Evolutionary conservation across 768 basidiomycete species (phyloP).

Genomic region (Termitomyces sp.): DNA sequence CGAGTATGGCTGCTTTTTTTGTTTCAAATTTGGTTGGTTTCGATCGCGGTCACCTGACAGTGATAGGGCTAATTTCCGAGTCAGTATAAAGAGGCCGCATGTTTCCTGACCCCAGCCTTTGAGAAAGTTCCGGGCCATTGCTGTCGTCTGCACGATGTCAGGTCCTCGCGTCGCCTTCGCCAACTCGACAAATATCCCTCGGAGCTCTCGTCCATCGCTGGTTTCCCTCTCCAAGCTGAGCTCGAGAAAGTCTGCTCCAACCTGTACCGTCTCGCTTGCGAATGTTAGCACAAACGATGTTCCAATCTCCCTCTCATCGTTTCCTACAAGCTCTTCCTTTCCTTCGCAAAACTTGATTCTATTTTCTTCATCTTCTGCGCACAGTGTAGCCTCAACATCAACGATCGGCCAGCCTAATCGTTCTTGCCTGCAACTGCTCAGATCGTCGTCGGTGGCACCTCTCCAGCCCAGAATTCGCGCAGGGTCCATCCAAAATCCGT

Average conservation of each 20-base stretch:
- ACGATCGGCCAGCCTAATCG: constrained; percentile 19
- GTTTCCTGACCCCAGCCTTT: constrained; percentile 12
- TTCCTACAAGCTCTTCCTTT: constrained; percentile 4
- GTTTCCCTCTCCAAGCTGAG: constrained; percentile 10
- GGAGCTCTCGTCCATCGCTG: constrained; percentile 13
- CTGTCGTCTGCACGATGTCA: constrained; percentile 16
- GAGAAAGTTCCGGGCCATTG: constrained; percentile 14
- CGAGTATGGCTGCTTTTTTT: neutral
- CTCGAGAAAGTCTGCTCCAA: constrained; percentile 20
- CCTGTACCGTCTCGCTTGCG: constrained; percentile 19
- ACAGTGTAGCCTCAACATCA: constrained; percentile 3
- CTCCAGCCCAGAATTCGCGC: constrained; percentile 7
- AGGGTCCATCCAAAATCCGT: neutral
- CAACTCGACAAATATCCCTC: constrained; percentile 18
- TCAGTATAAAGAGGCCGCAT: constrained; percentile 13
- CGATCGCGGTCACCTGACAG: constrained; percentile 17
- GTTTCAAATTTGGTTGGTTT: neutral
- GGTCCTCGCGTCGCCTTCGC: constrained; percentile 17
- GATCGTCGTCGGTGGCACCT: constrained; percentile 6
- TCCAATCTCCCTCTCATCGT: constrained; percentile 7
- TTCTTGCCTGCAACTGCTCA: constrained; percentile 13
- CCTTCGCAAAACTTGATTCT: constrained; percentile 15
- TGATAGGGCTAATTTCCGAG: constrained; percentile 7
- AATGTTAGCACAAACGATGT: constrained; percentile 13
- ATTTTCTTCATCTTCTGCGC: constrained; percentile 15